Evolutionary conservation across 768 basidiomycete genomes (phyloP), one percentile per base, ranked within the genome.

Genomic region (Leucocoprinus sp.): DNA sequence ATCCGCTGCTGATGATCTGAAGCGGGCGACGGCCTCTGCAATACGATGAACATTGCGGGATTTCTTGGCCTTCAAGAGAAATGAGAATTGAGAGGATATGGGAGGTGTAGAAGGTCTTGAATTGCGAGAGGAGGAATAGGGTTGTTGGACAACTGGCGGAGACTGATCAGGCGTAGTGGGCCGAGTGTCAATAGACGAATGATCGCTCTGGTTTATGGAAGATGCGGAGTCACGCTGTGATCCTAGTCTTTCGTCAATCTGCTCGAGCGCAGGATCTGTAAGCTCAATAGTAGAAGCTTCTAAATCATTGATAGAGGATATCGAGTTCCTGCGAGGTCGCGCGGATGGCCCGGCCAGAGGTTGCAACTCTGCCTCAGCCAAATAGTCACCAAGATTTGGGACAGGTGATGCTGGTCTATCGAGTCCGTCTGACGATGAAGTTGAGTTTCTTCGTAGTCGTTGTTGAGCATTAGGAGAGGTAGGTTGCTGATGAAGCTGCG

Each of bases 21-120:
- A 59, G 45, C 50, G 55, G 42, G 57, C 66, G 50, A 62, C 68
- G 48, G 56, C 65, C n/a, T 66, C 64, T 50, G 57, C 58, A 28
- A 58, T 55, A 5, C 24, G 19, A 11, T 56, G 56, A 18, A 49
- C 52, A 24, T 60, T 54, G 5, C 57, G 48, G 1, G 49, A 49
- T 38, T 51, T 17, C 36, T 42, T 45, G 15, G 38, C 34, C 19
- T 43, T 38, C 40, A 48, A 17, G 18, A 51, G 26, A 37, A 51
- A 36, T 8, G n/a, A 33, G 35, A 23, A 50, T 7, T 33, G 19
- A 15, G 19, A 29, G 15, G 31, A 8, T 9, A 17, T n/a, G 11
- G 23, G 33, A 6, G 40, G 36, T 12, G 18, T 43, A 27, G 48
- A 23, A n/a, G 48, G 41, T 18, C 23, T 18, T 5, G 43, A 27